These are phyloP conservation scores for Pseudopediastrum boryanum DNA, from an alignment of 139 green algal species.

Conservation along the genomic window DNA sequence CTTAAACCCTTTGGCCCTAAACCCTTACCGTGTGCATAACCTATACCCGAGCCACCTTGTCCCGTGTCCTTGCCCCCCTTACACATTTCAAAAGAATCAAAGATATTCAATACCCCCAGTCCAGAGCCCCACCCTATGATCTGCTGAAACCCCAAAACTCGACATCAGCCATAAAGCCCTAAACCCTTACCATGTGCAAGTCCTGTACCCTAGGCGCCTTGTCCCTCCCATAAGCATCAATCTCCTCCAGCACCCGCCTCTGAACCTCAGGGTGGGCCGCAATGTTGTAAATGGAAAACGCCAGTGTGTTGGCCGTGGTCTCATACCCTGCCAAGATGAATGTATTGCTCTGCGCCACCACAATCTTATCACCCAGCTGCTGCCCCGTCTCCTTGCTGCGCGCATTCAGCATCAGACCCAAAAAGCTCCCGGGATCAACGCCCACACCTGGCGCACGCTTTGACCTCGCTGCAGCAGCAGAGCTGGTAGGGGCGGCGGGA, in stretches of 20 bases:
- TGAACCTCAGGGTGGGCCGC: constrained; percentile 30
- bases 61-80: too few relatives aligned
- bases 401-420: constrained; percentile 50
- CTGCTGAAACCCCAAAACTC: too few relatives aligned
- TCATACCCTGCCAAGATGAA: constrained; percentile 55
- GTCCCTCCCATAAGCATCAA: constrained; percentile 31
- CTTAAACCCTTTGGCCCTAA: too few relatives aligned
- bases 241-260: constrained; percentile 30
- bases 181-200: constrained; percentile 35
- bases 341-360: constrained; percentile 36
- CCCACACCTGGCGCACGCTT: constrained; percentile 34
- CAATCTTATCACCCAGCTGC: constrained; percentile 33
- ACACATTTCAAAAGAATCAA: too few relatives aligned
- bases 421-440: constrained; percentile 52
- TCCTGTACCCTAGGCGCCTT: neutral
- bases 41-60: too few relatives aligned
- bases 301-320: constrained; percentile 61
- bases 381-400: constrained; percentile 35
- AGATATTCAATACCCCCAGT: too few relatives aligned
- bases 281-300: constrained; percentile 50
- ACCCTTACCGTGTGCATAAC: too few relatives aligned
- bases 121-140: too few relatives aligned
- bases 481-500: neutral
- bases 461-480: neutral
- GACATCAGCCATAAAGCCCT: too few relatives aligned